Evolutionary conservation across 202 grass and related monocot genomes (phyloP).

Genomic region (Digitaria exilis): DNA sequence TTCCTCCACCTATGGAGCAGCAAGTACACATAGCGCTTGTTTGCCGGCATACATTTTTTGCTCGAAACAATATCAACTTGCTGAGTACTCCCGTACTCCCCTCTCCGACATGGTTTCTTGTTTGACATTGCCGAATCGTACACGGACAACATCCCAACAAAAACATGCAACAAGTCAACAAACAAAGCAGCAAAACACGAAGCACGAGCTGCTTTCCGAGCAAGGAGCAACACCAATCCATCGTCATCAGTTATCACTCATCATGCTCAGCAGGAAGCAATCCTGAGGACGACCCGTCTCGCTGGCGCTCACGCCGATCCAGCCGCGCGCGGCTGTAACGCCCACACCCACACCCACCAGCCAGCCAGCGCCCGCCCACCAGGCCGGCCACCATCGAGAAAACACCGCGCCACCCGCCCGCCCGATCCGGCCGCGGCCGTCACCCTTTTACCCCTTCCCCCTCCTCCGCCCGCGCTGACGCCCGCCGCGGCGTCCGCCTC

Average conservation of each 20-base stretch:
- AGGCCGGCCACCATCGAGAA: constrained; percentile 38
- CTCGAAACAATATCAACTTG: too few species aligned
- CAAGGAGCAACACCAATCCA: not conserved
- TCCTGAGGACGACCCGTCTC: not conserved
- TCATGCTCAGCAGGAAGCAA: too few species aligned
- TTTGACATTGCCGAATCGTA: too few species aligned
- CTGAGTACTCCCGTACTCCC: too few species aligned
- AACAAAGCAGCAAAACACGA: not conserved
- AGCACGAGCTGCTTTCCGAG: too few species aligned
- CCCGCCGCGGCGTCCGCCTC: constrained; percentile 30
- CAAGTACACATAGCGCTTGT: too few species aligned
- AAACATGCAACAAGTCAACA: not conserved
- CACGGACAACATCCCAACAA: not conserved
- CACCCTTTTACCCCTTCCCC: not conserved
- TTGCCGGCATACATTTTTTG: too few species aligned
- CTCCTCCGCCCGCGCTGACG: constrained; percentile 33
- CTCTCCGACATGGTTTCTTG: too few species aligned
- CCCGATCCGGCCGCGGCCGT: constrained; percentile 49
- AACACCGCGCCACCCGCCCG: constrained; percentile 9
- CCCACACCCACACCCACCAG: not conserved
- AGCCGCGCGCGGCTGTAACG: constrained; percentile 16
- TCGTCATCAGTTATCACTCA: not conserved
- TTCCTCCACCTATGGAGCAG: too few species aligned
- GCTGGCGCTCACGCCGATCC: constrained; percentile 10
- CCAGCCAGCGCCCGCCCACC: not conserved